phyloP scores from a whole-genome alignment of 257 asterid species.

The Solanum chiquidenum region DNA sequence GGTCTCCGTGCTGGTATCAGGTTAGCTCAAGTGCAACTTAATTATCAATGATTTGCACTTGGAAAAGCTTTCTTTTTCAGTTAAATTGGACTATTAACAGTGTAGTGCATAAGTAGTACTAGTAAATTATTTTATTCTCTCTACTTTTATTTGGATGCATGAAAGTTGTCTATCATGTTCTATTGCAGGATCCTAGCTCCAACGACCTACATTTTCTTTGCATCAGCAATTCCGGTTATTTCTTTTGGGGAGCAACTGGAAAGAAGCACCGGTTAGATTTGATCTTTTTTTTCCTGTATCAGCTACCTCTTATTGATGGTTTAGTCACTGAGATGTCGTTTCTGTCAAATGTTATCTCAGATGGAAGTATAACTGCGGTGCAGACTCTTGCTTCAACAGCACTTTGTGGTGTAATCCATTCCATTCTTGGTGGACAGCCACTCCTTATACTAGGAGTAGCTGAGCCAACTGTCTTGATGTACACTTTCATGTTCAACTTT shows the following conservation, averaged over 20 bases:
- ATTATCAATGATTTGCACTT: not conserved
- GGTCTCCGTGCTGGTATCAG: constrained; percentile 85
- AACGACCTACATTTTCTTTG: constrained; percentile 93
- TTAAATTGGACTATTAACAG: not conserved
- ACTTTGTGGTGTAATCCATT: constrained; percentile 83
- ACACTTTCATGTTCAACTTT: constrained; percentile 89
- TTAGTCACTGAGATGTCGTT: not conserved
- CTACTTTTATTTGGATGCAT: not conserved
- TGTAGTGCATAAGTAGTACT: not conserved
- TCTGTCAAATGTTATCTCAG: constrained; percentile 19
- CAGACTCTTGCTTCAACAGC: constrained; percentile 97
- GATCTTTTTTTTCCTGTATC: not conserved
- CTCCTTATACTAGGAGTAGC: constrained; percentile 93
- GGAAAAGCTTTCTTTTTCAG: not conserved
- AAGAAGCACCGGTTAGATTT: constrained; percentile 59
- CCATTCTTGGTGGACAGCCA: constrained; percentile 90
- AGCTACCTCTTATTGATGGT: not conserved
- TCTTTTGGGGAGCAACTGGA: constrained; percentile 95
- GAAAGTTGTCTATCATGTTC: not conserved
- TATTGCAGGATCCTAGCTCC: constrained; percentile 84
- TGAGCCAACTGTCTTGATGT: constrained; percentile 96
- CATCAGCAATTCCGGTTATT: constrained; percentile 94
- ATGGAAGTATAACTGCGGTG: constrained; percentile 88
- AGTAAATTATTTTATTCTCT: not conserved
- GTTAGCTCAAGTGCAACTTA: constrained; percentile 24